Evolutionary conservation across 352 stramenopile species (phyloP).

Genomic region (Phytopythium helicoides): DNA sequence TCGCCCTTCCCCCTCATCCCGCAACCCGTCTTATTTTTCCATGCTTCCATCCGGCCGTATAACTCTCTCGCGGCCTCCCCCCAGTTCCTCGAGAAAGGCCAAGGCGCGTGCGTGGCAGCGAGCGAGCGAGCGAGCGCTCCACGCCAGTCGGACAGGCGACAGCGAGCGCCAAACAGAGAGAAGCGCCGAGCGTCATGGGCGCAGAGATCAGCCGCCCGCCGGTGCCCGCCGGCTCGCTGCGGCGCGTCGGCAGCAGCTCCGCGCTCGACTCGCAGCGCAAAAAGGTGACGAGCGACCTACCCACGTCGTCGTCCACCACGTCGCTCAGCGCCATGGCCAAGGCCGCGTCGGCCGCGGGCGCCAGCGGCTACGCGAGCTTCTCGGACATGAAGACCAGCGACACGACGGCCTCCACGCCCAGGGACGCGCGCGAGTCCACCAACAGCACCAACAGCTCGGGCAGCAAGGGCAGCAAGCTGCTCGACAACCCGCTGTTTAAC

Average conservation of each 20-base stretch:
- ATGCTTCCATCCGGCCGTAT: too few species aligned
- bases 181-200: conserved; percentile 32
- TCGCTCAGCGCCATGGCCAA: conserved; percentile 46
- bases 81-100: background rate
- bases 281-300: conserved; percentile 23
- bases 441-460: conserved; percentile 42
- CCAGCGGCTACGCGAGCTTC: conserved; percentile 9
- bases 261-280: conserved; percentile 47
- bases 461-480: conserved; percentile 38
- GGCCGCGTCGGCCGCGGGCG: conserved; percentile 1
- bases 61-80: too few species aligned
- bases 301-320: conserved; percentile 55
- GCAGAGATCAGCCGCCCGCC: conserved; percentile 61
- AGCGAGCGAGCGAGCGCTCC: too few species aligned
- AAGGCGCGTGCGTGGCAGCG: background rate
- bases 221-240: conserved; percentile 30
- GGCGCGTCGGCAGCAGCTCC: conserved; percentile 68
- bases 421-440: conserved; percentile 19
- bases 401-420: conserved; percentile 1
- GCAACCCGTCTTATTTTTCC: too few species aligned
- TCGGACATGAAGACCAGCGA: conserved; percentile 2
- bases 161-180: background rate
- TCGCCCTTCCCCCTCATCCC: too few species aligned
- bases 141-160: too few species aligned
- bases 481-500: conserved; percentile 46